These are phyloP conservation scores for Aspergillus fijiensis DNA, from an alignment of 2,329 filamentous ascomycete genomes.

Conservation along the genomic window DNA sequence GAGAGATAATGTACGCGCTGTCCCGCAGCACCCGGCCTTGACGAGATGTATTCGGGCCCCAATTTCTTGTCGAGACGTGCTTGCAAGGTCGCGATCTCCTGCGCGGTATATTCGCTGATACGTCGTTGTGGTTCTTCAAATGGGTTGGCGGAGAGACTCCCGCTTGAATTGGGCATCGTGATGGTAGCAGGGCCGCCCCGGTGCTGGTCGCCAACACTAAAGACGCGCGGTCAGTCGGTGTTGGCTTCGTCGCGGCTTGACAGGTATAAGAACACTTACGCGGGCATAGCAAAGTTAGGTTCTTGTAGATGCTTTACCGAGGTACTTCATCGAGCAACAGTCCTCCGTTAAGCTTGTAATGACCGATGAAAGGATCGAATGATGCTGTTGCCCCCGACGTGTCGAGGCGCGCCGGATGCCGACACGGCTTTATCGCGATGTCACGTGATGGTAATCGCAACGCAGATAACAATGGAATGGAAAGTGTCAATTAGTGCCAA, in stretches of 20 bases:
- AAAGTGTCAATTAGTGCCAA: background rate
- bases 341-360: background rate
- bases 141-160: conserved; percentile 61
- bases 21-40: conserved; percentile 77
- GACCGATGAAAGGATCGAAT: background rate
- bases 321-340: conserved; percentile 8
- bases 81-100: conserved; percentile 84
- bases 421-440: conserved; percentile 29
- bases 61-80: conserved; percentile 86
- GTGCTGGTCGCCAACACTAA: conserved; percentile 69
- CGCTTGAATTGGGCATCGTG: conserved; percentile 38
- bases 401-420: conserved; percentile 22
- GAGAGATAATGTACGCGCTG: conserved; percentile 89
- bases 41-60: conserved; percentile 92
- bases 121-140: conserved; percentile 71
- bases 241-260: background rate
- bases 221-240: conserved; percentile 21
- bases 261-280: conserved; percentile 36
- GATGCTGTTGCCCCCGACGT: background rate
- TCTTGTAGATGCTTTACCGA: conserved; percentile 1
- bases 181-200: conserved; percentile 45
- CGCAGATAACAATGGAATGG: background rate
- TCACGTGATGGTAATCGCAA: conserved; percentile 31
- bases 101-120: conserved; percentile 80
- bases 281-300: conserved; percentile 43